Conservation (phyloP, 306 rosid genomes). For the Dalbergia cultrata region DNA sequence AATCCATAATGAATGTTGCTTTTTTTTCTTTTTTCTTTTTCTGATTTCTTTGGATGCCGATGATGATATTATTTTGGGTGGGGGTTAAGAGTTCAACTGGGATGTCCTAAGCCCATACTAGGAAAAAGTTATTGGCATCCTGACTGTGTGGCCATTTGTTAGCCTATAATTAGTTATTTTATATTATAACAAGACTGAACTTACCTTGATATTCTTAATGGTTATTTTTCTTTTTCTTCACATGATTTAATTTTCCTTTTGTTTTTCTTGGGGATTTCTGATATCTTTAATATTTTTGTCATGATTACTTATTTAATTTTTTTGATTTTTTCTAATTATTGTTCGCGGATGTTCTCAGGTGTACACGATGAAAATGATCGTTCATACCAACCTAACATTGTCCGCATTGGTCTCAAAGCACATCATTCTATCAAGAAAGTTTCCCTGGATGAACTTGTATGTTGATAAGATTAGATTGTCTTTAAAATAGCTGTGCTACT, state of each 20-base stretch:
- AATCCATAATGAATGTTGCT: constrained; percentile 17
- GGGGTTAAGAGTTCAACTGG: constrained; percentile 4
- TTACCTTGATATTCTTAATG: not conserved
- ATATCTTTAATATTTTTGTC: not conserved
- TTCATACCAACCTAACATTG: constrained; percentile 82
- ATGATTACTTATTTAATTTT: constrained; percentile 1
- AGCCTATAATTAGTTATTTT: constrained; percentile 7
- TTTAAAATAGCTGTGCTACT: constrained; percentile 40
- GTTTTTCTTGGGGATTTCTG: not conserved
- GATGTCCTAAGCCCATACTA: constrained; percentile 4
- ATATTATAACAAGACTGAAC: constrained; percentile 31
- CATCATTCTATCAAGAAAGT: constrained; percentile 93
- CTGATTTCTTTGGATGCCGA: not conserved
- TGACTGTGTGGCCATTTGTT: constrained; percentile 29
- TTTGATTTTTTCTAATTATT: constrained; percentile 21
- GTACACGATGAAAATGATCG: constrained; percentile 89
- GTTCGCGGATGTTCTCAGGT: constrained; percentile 60
- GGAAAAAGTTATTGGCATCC: constrained; percentile 14
- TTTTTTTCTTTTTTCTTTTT: not conserved
- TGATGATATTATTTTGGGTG: constrained; percentile 12
- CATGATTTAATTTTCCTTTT: not conserved
- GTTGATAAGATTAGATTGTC: constrained; percentile 49
- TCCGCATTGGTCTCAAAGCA: constrained; percentile 87
- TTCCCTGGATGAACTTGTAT: constrained; percentile 83
- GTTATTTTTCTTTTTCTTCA: not conserved